Evolutionary conservation across 208 protist species (phyloP), one percentile per base, ranked within the genome.

Genomic region (Borovskyia barvae): DNA sequence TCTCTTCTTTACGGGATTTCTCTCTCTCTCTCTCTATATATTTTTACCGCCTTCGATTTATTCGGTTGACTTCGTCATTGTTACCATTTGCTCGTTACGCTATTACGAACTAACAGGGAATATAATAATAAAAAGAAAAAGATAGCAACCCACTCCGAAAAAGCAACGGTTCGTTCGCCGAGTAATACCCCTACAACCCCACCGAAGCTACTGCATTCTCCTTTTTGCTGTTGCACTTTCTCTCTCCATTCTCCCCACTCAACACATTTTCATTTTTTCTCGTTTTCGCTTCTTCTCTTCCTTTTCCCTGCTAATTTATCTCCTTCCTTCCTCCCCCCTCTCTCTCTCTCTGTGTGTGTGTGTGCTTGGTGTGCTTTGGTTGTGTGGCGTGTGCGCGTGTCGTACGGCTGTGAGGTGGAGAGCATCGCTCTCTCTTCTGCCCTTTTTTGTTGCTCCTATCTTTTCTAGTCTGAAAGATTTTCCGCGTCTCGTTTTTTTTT

Each of bases 191-290:
- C n/a, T n/a, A n/a, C n/a, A n/a, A n/a, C n/a, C n/a, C n/a, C n/a
- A n/a, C n/a, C n/a, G n/a, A n/a, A n/a, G n/a, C n/a, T n/a, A n/a
- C n/a, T n/a, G n/a, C n/a, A n/a, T n/a, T n/a, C n/a, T n/a, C n/a
- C n/a, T n/a, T n/a, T n/a, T n/a, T n/a, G n/a, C n/a, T n/a, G n/a
- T n/a, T n/a, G n/a, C n/a, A n/a, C n/a, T n/a, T n/a, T n/a, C 47
- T 15, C 17, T 26, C n/a, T 25, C 20, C 20, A 15, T n/a, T 52
- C 47, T n/a, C 22, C 15, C 11, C 8, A 25, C 15, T 30, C 36
- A 25, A 52, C 26, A 30, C 47, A 2, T 56, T 57, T 25, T 42
- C 33, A 15, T 37, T 63, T 30, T 58, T 14, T 15, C 50, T 50
- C 35, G 26, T 54, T 29, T 57, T 9, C 9, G 11, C 46, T 2